Percentiles rank a stretch among this genome's conserved stretches.
Evolutionary conservation across 2,329 filamentous ascomycete species (phyloP).

Genomic region (Talaromyces sp.): DNA sequence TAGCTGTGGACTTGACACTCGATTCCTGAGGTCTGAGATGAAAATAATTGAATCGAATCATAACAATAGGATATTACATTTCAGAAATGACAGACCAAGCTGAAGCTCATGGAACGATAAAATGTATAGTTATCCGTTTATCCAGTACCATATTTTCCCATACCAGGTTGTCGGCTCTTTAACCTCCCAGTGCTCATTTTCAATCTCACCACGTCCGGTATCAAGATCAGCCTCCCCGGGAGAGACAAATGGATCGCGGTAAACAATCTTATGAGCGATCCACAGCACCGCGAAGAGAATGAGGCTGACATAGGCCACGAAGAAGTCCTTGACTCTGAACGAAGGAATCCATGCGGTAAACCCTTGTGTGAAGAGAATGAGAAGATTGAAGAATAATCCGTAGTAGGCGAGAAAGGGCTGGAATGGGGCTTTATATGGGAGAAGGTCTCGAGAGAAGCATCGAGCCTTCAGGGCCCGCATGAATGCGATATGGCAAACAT

Average conservation of each 20-base stretch:
- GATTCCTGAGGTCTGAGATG: too few relatives aligned
- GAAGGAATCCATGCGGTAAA: slow-evolving; percentile 15
- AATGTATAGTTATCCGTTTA: slow-evolving; percentile 13
- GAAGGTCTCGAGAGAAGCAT: slow-evolving; percentile 8
- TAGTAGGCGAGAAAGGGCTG: slow-evolving; percentile 16
- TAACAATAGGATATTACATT: too few relatives aligned
- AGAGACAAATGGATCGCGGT: slow-evolving; percentile 11
- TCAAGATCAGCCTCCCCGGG: slow-evolving; percentile 16
- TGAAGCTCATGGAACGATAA: too few relatives aligned
- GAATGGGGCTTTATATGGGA: slow-evolving; percentile 15
- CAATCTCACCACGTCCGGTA: slow-evolving; percentile 15
- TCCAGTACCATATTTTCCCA: slow-evolving; percentile 12
- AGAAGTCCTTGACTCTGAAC: slow-evolving; percentile 14
- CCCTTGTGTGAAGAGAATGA: slow-evolving; percentile 15
- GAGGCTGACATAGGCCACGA: slow-evolving; percentile 16
- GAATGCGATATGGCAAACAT: slow-evolving; percentile 14
- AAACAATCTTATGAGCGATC: slow-evolving; percentile 14
- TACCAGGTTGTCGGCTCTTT: slow-evolving; percentile 17
- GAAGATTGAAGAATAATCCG: slow-evolving; percentile 12
- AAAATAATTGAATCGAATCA: too few relatives aligned
- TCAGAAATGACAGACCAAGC: too few relatives aligned
- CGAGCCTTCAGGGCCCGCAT: slow-evolving; percentile 16
- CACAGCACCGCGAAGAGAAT: slow-evolving; percentile 17
- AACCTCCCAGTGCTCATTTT: slow-evolving; percentile 17
- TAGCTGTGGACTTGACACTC: too few relatives aligned